Conservation (phyloP, 225 moss, liverwort and hornwort genomes). For the Sphagnum tenellum region DNA sequence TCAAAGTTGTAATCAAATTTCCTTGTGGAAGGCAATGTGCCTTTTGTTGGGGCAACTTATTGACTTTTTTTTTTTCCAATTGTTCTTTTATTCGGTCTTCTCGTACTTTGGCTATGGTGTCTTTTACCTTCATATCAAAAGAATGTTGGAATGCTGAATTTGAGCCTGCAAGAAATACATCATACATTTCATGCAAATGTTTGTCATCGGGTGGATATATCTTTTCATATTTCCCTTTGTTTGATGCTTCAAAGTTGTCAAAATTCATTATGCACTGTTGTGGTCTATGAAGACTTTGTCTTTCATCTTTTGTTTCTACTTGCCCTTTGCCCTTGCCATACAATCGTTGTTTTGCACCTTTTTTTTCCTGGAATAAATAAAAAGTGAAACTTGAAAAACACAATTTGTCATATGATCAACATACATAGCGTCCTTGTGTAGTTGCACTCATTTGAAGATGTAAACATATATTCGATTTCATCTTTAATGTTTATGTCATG, state of each 20-base stretch:
- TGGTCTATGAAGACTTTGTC: slow-evolving; percentile 1
- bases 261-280: slow-evolving; percentile 30
- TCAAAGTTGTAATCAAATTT: slow-evolving; percentile 26
- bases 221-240: slow-evolving; percentile 42
- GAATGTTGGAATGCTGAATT: slow-evolving; percentile 47
- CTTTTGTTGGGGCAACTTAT: slow-evolving; percentile 29
- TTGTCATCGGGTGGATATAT: slow-evolving; percentile 47
- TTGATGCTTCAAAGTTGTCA: slow-evolving; percentile 37
- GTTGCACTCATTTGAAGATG: no score
- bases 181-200: slow-evolving; percentile 35
- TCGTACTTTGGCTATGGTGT: slow-evolving; percentile 37
- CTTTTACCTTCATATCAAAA: slow-evolving; percentile 38
- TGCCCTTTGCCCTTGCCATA: slow-evolving; percentile 26
- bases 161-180: slow-evolving; percentile 38
- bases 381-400: no score
- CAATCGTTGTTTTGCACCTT: slow-evolving; percentile 36
- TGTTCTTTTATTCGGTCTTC: slow-evolving; percentile 44
- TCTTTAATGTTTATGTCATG: no score
- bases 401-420: no score
- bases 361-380: slow-evolving; percentile 18
- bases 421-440: no score
- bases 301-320: slow-evolving; percentile 4
- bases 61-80: slow-evolving; percentile 30
- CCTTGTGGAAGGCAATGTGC: slow-evolving; percentile 32
- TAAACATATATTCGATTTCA: no score